phyloP scores from a whole-genome alignment of 2,329 filamentous ascomycete species.

The Emmonsia crescens region DNA sequence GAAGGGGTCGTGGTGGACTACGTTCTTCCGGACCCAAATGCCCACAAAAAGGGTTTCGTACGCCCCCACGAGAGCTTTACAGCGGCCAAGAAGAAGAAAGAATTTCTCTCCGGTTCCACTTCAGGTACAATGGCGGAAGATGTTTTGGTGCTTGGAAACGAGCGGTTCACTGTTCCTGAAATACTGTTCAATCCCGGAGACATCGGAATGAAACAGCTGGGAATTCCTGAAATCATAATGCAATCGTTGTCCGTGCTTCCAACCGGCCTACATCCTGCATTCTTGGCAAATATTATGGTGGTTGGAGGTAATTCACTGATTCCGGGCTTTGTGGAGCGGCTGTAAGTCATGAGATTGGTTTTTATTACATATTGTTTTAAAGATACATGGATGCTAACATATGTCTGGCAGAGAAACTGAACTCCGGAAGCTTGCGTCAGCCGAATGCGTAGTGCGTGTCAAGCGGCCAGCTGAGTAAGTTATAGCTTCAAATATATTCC shows the following conservation, averaged over 20 bases:
- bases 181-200: slow-evolving; percentile 79
- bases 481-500: slow-evolving; percentile 2
- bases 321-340: slow-evolving; percentile 66
- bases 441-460: slow-evolving; percentile 68
- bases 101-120: slow-evolving; percentile 37
- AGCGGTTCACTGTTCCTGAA: slow-evolving; percentile 83
- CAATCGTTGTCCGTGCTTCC: slow-evolving; percentile 67
- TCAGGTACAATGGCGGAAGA: slow-evolving; percentile 54
- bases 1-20: slow-evolving; percentile 69
- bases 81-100: slow-evolving; percentile 43
- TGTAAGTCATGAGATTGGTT: slow-evolving; percentile 37
- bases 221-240: slow-evolving; percentile 71
- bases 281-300: slow-evolving; percentile 78
- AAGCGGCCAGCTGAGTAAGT: slow-evolving; percentile 53
- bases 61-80: slow-evolving; percentile 64
- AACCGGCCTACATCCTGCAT: slow-evolving; percentile 68
- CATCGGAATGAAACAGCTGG: slow-evolving; percentile 72
- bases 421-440: slow-evolving; percentile 58
- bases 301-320: slow-evolving; percentile 78
- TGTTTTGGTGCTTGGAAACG: slow-evolving; percentile 75
- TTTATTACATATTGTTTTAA: not conserved
- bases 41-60: slow-evolving; percentile 54
- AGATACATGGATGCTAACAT: slow-evolving; percentile 18
- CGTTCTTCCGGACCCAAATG: slow-evolving; percentile 71
- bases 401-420: slow-evolving; percentile 46